Evolutionary conservation across 2,329 filamentous ascomycete genomes (phyloP).

Genomic region (Cordyceps tenuipes): DNA sequence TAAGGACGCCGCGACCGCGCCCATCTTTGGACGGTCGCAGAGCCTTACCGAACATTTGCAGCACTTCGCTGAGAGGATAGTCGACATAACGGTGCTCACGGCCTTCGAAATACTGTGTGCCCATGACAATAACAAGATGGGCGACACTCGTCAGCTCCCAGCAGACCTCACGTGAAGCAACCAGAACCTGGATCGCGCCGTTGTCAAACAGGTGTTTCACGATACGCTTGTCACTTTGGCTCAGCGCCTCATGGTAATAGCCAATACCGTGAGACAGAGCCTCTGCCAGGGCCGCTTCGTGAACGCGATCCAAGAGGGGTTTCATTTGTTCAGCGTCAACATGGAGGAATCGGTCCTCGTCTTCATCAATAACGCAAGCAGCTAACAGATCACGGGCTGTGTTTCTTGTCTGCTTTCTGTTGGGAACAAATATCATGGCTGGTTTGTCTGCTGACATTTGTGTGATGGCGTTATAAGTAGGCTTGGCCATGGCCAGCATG

Average conservation of each 20-base stretch:
- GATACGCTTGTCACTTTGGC: slow-evolving; percentile 81
- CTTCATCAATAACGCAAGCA: slow-evolving; percentile 79
- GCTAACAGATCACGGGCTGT: slow-evolving; percentile 81
- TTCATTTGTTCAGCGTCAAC: slow-evolving; percentile 73
- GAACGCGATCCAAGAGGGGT: slow-evolving; percentile 72
- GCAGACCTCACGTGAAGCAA: slow-evolving; percentile 74
- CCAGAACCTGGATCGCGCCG: slow-evolving; percentile 79
- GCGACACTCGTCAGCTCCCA: slow-evolving; percentile 89
- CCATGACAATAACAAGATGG: slow-evolving; percentile 92
- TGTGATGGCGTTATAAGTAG: slow-evolving; percentile 79
- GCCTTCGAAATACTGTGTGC: slow-evolving; percentile 94
- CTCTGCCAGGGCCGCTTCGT: slow-evolving; percentile 80
- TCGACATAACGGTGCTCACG: slow-evolving; percentile 95
- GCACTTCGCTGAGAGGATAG: slow-evolving; percentile 84
- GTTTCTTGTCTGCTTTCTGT: slow-evolving; percentile 80
- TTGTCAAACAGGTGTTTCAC: slow-evolving; percentile 86
- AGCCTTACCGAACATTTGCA: slow-evolving; percentile 97
- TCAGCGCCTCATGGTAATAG: slow-evolving; percentile 94
- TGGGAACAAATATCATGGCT: slow-evolving; percentile 85
- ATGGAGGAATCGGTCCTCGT: slow-evolving; percentile 90
- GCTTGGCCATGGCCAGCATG: slow-evolving; percentile 98
- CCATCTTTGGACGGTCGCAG: slow-evolving; percentile 71
- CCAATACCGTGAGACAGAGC: slow-evolving; percentile 89
- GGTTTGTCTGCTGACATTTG: slow-evolving; percentile 86
- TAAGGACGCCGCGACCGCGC: slow-evolving; percentile 81